These are phyloP conservation scores for Periconia digitata DNA, from an alignment of 2,329 filamentous ascomycete genomes.

Conservation along the genomic window DNA sequence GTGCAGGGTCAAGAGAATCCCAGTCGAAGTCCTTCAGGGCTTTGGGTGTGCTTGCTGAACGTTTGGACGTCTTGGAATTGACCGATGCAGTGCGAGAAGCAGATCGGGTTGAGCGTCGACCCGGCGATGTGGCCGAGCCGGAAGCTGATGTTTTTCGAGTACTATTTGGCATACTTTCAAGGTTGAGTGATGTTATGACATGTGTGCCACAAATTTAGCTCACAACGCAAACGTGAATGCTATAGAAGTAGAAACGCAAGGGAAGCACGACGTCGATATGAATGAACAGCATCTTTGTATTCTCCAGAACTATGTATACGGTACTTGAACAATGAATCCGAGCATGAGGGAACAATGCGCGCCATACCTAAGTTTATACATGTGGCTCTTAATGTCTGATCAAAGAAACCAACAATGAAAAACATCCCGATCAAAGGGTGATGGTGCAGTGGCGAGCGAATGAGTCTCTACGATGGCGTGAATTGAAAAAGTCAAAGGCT, in stretches of 20 bases:
- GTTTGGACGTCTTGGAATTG: neutral
- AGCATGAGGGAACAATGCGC: neutral
- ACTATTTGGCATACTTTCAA: constrained; percentile 5
- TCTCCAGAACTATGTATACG: neutral
- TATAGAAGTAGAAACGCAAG: neutral
- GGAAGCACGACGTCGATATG: neutral
- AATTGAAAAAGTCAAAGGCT: neutral
- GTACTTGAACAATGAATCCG: neutral
- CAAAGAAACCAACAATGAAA: neutral
- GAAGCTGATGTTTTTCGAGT: constrained; percentile 10
- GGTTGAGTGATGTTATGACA: neutral
- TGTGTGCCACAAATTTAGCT: neutral
- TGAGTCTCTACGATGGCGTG: neutral
- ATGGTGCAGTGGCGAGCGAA: neutral
- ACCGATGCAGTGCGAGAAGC: neutral
- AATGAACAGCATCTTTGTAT: neutral
- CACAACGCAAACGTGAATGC: neutral
- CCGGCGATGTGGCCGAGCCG: constrained; percentile 9
- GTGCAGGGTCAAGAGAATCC: neutral
- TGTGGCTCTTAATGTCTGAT: neutral
- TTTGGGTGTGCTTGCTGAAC: constrained; percentile 1
- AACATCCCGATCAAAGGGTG: neutral
- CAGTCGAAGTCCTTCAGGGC: neutral
- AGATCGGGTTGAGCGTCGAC: constrained; percentile 10
- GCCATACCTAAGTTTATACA: neutral